Percentiles rank a stretch among this genome's conserved stretches.
phyloP scores from a whole-genome alignment of 768 basidiomycete genomes.

The Neoboletus brunneissimus region DNA sequence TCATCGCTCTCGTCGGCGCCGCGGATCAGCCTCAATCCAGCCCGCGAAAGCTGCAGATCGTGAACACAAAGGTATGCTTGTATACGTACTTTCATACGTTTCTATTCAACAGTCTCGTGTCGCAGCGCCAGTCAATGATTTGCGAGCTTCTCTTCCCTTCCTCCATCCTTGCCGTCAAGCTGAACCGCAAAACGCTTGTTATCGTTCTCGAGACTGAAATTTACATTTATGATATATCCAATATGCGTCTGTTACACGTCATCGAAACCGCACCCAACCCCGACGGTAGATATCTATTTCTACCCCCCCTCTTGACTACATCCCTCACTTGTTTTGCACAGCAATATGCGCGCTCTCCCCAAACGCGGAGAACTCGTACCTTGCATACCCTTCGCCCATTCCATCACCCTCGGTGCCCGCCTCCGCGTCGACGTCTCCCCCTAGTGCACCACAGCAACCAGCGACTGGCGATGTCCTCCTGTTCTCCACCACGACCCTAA shows the following conservation, averaged over 20 bases:
- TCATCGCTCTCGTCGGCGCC: conserved; percentile 95
- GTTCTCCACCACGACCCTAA: conserved; percentile 89
- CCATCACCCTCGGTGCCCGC: conserved; percentile 73
- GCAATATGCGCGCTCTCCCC: conserved; percentile 95
- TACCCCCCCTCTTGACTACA: not conserved
- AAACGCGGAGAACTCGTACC: conserved; percentile 87
- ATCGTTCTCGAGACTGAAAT: conserved; percentile 97
- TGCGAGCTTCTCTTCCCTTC: conserved; percentile 98
- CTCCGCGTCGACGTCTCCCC: conserved; percentile 36
- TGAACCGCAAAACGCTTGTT: conserved; percentile 94
- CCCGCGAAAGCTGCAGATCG: conserved; percentile 93
- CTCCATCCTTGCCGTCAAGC: conserved; percentile 93
- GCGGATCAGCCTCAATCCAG: conserved; percentile 89
- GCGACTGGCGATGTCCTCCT: conserved; percentile 83
- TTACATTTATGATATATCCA: conserved; percentile 98
- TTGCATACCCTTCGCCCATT: conserved; percentile 94
- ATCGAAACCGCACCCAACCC: conserved; percentile 97
- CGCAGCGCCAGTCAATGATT: conserved; percentile 93
- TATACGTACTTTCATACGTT: not conserved
- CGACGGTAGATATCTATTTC: conserved; percentile 56
- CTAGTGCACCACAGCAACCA: conserved; percentile 41
- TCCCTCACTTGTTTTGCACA: conserved; percentile 31
- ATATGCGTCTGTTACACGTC: conserved; percentile 96
- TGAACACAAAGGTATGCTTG: conserved; percentile 90
- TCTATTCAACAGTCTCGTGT: not conserved